phyloP scores from a whole-genome alignment of 1,284 basidiomycete species.

The Bjerkandera adusta region DNA sequence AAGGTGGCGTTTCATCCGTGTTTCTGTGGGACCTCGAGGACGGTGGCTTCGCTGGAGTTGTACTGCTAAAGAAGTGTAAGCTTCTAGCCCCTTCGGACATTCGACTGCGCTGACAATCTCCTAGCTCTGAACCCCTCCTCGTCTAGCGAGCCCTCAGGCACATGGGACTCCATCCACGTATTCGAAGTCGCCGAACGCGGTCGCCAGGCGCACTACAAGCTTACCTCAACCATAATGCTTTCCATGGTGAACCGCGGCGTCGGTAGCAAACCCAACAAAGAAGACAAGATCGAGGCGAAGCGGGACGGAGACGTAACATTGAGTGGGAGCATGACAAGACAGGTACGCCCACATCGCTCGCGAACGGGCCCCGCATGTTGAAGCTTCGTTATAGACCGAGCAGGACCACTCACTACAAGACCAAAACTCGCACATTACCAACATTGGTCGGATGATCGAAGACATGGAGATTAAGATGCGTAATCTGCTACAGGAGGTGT shows the following conservation, averaged over 20 bases:
- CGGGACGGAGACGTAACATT: slow-evolving; percentile 78
- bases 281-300: slow-evolving; percentile 42
- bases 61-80: slow-evolving; percentile 91
- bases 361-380: neutral
- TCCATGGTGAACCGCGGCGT: slow-evolving; percentile 67
- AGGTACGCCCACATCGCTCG: slow-evolving; percentile 50
- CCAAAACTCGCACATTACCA: slow-evolving; percentile 82
- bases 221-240: slow-evolving; percentile 98
- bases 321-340: slow-evolving; percentile 96
- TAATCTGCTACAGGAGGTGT: slow-evolving; percentile 90
- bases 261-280: slow-evolving; percentile 34
- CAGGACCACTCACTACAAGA: slow-evolving; percentile 82
- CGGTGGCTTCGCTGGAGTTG: slow-evolving; percentile 94
- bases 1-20: slow-evolving; percentile 95
- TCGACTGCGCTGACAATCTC: slow-evolving; percentile 5
- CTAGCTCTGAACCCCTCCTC: slow-evolving; percentile 60
- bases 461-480: slow-evolving; percentile 99
- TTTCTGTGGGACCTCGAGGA: slow-evolving; percentile 99
- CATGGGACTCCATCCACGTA: slow-evolving; percentile 99
- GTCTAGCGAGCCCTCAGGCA: slow-evolving; percentile 65
- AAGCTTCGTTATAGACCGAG: slow-evolving; percentile 59
- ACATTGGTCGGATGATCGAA: slow-evolving; percentile 93
- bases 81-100: neutral
- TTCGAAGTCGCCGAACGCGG: slow-evolving; percentile 93
- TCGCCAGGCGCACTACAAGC: slow-evolving; percentile 91